Conservation (phyloP, 805 yeast species). For the Lipomyces mesembrius region DNA sequence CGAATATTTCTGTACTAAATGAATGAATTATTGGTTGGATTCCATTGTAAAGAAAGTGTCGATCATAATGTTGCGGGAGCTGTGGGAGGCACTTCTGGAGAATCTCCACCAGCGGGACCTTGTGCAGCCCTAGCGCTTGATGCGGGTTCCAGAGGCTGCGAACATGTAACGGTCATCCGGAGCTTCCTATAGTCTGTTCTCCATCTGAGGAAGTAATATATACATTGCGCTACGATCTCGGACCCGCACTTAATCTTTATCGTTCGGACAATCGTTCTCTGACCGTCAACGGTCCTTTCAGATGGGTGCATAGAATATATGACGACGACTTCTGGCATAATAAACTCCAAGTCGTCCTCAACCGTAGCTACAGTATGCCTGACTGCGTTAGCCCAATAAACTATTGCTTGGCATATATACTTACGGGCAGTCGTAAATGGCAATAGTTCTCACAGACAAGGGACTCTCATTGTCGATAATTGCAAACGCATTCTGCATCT, state of each 20-base stretch:
- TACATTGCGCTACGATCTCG: background rate
- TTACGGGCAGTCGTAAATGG: constrained; percentile 5
- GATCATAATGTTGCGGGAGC: background rate
- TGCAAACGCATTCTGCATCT: constrained; percentile 8
- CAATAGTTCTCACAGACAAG: background rate
- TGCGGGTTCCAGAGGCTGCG: background rate
- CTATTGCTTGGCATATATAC: background rate
- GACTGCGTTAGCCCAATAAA: background rate
- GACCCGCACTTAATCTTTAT: constrained; percentile 4
- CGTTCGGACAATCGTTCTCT: background rate
- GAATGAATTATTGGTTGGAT: background rate
- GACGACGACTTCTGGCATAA: background rate
- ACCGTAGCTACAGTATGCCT: background rate
- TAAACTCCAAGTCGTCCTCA: background rate
- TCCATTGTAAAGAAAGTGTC: background rate
- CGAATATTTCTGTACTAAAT: background rate
- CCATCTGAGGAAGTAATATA: constrained; percentile 7
- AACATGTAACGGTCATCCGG: background rate
- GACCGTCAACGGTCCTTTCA: background rate
- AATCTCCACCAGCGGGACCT: background rate
- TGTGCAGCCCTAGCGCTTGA: background rate
- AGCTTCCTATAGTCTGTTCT: background rate
- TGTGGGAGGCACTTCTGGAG: background rate
- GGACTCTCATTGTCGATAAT: constrained; percentile 1
- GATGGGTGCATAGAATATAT: background rate